Percentiles rank a stretch among this genome's conserved stretches.
These are phyloP conservation scores for Schizophyllum amplum DNA, from an alignment of 1,284 basidiomycete species.

Conservation along the genomic window DNA sequence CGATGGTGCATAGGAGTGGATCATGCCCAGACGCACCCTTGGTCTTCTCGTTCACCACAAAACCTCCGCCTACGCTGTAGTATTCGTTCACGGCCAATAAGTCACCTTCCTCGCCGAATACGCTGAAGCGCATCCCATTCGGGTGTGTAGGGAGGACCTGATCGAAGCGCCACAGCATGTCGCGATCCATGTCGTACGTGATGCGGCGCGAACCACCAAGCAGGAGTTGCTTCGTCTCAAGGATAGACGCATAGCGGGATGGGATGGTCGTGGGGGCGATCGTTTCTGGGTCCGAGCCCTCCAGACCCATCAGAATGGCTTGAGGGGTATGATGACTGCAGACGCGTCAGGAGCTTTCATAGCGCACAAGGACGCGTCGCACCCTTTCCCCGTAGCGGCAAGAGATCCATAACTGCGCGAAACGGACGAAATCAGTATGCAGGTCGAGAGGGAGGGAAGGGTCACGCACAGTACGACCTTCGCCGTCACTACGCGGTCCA, in stretches of 20 bases:
- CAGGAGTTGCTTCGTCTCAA: conserved; percentile 55
- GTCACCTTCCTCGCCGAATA: conserved; percentile 75
- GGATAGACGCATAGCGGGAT: conserved; percentile 65
- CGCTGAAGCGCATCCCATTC: conserved; percentile 90
- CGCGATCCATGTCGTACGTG: conserved; percentile 78
- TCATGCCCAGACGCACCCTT: conserved; percentile 64
- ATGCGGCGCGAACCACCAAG: conserved; percentile 73
- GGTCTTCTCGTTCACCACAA: conserved; percentile 86
- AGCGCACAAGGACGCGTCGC: conserved; percentile 15
- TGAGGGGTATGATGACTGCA: conserved; percentile 89
- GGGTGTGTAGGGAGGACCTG: conserved; percentile 75
- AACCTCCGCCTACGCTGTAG: conserved; percentile 87
- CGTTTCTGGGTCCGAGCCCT: conserved; percentile 64
- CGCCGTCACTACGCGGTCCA: conserved; percentile 50
- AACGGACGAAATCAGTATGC: conserved; percentile 30
- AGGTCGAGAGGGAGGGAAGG: conserved; percentile 24
- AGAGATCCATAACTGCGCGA: conserved; percentile 61
- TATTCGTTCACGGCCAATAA: conserved; percentile 94
- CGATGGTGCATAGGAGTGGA: too few species aligned
- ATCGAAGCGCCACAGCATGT: conserved; percentile 91
- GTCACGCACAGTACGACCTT: conserved; percentile 75
- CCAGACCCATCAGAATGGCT: conserved; percentile 85
- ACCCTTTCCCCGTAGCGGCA: conserved; percentile 59
- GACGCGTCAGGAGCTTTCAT: conserved; percentile 1
- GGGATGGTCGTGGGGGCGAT: conserved; percentile 77